A percentile compares a stretch with the other conserved stretches of the same genome.
Conservation (phyloP, 805 yeast species). For the Kluyveromyces siamensis region DNA sequence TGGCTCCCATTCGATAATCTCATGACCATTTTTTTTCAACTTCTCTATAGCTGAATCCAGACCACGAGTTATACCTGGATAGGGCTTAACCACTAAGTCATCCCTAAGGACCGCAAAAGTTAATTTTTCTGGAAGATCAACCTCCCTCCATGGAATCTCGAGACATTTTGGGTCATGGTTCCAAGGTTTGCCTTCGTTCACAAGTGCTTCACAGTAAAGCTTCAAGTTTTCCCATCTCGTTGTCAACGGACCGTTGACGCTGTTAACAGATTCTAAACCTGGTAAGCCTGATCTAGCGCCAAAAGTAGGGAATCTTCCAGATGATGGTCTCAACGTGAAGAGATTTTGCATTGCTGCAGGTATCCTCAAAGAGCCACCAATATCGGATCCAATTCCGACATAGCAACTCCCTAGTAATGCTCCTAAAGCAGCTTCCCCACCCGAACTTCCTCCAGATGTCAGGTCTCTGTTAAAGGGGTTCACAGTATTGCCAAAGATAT, state of each 20-base stretch:
- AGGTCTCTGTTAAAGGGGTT: constrained; percentile 37
- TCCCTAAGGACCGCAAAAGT: constrained; percentile 34
- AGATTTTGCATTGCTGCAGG: constrained; percentile 38
- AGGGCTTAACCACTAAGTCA: constrained; percentile 39
- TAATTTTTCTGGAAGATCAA: constrained; percentile 30
- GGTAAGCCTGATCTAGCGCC: constrained; percentile 28
- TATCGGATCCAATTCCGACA: constrained; percentile 45
- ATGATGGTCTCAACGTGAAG: constrained; percentile 37
- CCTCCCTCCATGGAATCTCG: constrained; percentile 35
- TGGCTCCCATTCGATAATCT: constrained; percentile 41
- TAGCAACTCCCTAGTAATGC: constrained; percentile 37
- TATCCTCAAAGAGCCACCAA: constrained; percentile 43
- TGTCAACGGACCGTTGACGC: constrained; percentile 43
- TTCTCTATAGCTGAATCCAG: constrained; percentile 27
- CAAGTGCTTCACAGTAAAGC: constrained; percentile 23
- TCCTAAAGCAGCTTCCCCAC: constrained; percentile 44
- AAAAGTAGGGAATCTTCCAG: constrained; percentile 35
- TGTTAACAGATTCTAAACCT: constrained; percentile 32
- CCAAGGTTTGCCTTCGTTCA: constrained; percentile 34
- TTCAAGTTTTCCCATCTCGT: constrained; percentile 32
- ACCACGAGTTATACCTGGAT: constrained; percentile 42
- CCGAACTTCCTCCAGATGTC: constrained; percentile 46
- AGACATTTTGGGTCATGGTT: constrained; percentile 32
- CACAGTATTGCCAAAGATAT: constrained; percentile 37
- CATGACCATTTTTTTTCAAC: constrained; percentile 38